These are phyloP conservation scores for Lichtheimia corymbifera DNA, from an alignment of 371 early-diverging fungal species.

Conservation along the genomic window DNA sequence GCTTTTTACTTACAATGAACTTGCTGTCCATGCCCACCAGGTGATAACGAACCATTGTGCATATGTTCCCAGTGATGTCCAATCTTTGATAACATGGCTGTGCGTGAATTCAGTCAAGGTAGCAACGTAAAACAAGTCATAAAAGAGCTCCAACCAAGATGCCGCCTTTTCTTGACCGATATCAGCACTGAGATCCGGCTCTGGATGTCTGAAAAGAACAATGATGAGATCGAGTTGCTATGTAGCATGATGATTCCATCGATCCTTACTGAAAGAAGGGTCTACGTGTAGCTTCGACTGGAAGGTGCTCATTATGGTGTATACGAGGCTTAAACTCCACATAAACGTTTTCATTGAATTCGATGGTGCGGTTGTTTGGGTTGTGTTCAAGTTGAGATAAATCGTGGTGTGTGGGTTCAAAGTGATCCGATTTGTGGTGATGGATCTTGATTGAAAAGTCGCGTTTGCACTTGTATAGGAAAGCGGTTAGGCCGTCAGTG, in stretches of 20 bases:
- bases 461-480: slow-evolving; percentile 51
- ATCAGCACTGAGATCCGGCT: slow-evolving; percentile 51
- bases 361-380: slow-evolving; percentile 36
- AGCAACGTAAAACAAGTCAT: slow-evolving; percentile 61
- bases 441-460: slow-evolving; percentile 62
- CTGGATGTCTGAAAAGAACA: slow-evolving; percentile 27
- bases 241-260: neutral
- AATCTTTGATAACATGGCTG: slow-evolving; percentile 57
- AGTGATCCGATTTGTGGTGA: slow-evolving; percentile 21
- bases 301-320: slow-evolving; percentile 14
- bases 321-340: slow-evolving; percentile 44
- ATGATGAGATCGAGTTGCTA: neutral
- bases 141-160: slow-evolving; percentile 58
- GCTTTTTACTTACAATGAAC: slow-evolving; percentile 38
- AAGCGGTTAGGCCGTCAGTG: slow-evolving; percentile 54
- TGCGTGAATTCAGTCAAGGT: slow-evolving; percentile 62
- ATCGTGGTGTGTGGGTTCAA: slow-evolving; percentile 2
- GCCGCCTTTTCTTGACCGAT: slow-evolving; percentile 55
- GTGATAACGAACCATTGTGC: slow-evolving; percentile 60
- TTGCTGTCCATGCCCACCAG: slow-evolving; percentile 62
- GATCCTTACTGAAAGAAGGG: slow-evolving; percentile 47
- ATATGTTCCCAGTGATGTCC: slow-evolving; percentile 53
- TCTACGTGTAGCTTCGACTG: slow-evolving; percentile 31
- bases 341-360: slow-evolving; percentile 45
- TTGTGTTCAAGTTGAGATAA: slow-evolving; percentile 20